Percentiles rank a stretch among this genome's conserved stretches.
Evolutionary conservation across 2,329 filamentous ascomycete genomes (phyloP).

Genomic region (Penicillium rolfsii): DNA sequence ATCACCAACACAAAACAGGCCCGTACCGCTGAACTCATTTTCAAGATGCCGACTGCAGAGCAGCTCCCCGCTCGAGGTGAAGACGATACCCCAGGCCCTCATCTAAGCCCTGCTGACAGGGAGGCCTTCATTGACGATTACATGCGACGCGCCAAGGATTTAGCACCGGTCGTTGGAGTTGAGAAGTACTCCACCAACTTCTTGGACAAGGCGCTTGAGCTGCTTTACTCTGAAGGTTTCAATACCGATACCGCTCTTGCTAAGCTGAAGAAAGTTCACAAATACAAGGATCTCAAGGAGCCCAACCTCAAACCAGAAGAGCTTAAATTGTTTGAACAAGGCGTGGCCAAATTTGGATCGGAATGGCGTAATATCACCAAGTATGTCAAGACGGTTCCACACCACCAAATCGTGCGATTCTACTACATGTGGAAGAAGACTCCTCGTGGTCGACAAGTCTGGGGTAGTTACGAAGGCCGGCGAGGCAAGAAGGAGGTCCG

Average conservation of each 20-base stretch:
- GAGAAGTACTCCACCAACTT: conserved; percentile 81
- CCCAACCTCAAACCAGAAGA: conserved; percentile 78
- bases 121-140: conserved; percentile 73
- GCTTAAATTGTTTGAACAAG: conserved; percentile 89
- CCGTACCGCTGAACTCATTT: conserved; percentile 75
- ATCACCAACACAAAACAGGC: conserved; percentile 66
- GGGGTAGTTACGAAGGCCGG: conserved; percentile 83
- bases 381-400: conserved; percentile 76
- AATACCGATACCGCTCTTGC: conserved; percentile 71
- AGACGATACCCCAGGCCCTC: conserved; percentile 43
- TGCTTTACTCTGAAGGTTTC: conserved; percentile 73
- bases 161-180: conserved; percentile 70
- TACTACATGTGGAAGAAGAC: conserved; percentile 99
- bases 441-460: conserved; percentile 78
- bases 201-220: conserved; percentile 77
- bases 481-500: conserved; percentile 89
- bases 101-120: conserved; percentile 44
- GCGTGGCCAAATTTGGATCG: conserved; percentile 84
- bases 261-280: conserved; percentile 68
- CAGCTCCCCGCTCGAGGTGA: conserved; percentile 52
- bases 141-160: conserved; percentile 68
- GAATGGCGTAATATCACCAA: conserved; percentile 82
- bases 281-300: conserved; percentile 75
- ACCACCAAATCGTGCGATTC: conserved; percentile 81
- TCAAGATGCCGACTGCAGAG: conserved; percentile 69